Conservation (phyloP, 345 rosid genomes). For the Linum trigynum region DNA sequence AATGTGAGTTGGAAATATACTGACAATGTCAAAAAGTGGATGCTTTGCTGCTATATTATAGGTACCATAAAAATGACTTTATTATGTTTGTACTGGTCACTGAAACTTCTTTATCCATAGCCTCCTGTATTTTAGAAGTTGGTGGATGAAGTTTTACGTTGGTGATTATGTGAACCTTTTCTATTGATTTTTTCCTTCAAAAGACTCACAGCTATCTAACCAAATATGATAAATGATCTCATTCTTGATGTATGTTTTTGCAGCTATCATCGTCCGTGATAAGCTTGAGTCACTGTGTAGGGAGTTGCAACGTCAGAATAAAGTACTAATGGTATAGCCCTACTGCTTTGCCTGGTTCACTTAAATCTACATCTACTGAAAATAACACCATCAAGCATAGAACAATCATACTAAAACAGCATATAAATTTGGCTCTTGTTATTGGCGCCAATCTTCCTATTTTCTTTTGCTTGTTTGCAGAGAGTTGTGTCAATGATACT, state of each 20-base stretch:
- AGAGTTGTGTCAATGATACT: too few species aligned
- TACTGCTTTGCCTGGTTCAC: neutral
- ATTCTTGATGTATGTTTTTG: conserved; percentile 11
- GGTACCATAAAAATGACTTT: neutral
- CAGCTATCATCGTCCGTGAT: conserved; percentile 75
- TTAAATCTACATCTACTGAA: too few species aligned
- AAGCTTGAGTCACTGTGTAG: conserved; percentile 88
- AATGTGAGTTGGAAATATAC: neutral
- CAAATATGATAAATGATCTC: neutral
- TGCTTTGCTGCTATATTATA: neutral
- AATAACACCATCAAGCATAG: too few species aligned
- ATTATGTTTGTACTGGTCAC: neutral
- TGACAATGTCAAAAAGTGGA: neutral
- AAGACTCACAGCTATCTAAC: neutral
- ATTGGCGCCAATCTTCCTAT: too few species aligned
- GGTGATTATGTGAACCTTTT: neutral
- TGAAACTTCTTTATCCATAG: neutral
- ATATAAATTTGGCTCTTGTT: too few species aligned
- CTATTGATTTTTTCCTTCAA: neutral
- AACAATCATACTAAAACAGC: too few species aligned
- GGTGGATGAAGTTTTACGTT: neutral
- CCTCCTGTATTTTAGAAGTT: neutral
- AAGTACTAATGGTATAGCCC: conserved; percentile 65
- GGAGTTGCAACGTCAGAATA: conserved; percentile 91
- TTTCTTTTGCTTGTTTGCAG: too few species aligned